phyloP scores from a whole-genome alignment of 1,284 basidiomycete species.

The Leccinum fallax region DNA sequence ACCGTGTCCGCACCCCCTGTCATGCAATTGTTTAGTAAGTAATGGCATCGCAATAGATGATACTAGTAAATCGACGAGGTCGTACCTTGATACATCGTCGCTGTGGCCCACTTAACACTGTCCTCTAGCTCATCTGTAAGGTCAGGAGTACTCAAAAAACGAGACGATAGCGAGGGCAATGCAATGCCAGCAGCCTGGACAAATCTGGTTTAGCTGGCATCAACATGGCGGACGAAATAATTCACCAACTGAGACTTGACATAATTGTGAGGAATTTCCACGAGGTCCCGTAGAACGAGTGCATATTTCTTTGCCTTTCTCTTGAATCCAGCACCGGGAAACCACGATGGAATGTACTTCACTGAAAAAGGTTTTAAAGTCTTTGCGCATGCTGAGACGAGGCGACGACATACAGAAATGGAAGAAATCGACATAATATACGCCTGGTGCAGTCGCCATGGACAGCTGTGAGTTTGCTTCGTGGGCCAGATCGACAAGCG shows the following conservation, averaged over 20 bases:
- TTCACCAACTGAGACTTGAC: constrained; percentile 54
- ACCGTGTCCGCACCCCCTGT: constrained; percentile 24
- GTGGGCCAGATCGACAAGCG: constrained; percentile 1
- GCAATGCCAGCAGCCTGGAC: constrained; percentile 48
- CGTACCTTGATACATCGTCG: constrained; percentile 55
- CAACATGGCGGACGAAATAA: neutral
- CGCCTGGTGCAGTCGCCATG: constrained; percentile 5
- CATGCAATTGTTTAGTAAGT: neutral
- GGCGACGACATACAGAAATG: constrained; percentile 12
- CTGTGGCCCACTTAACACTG: constrained; percentile 57
- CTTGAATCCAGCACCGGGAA: constrained; percentile 63
- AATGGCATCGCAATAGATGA: too few species aligned
- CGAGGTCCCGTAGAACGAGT: constrained; percentile 46
- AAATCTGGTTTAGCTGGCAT: neutral
- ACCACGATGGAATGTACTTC: constrained; percentile 58
- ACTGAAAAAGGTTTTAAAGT: constrained; percentile 38
- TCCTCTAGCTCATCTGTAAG: constrained; percentile 49
- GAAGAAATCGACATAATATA: constrained; percentile 20
- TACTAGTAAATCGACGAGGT: neutral
- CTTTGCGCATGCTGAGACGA: neutral
- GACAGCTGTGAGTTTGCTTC: constrained; percentile 20
- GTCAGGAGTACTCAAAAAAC: constrained; percentile 46
- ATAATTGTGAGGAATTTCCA: constrained; percentile 52
- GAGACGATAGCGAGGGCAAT: constrained; percentile 48
- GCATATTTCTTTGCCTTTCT: constrained; percentile 49